phyloP scores from a whole-genome alignment of 1,284 basidiomycete species.

The Exobasidium rhododendri region DNA sequence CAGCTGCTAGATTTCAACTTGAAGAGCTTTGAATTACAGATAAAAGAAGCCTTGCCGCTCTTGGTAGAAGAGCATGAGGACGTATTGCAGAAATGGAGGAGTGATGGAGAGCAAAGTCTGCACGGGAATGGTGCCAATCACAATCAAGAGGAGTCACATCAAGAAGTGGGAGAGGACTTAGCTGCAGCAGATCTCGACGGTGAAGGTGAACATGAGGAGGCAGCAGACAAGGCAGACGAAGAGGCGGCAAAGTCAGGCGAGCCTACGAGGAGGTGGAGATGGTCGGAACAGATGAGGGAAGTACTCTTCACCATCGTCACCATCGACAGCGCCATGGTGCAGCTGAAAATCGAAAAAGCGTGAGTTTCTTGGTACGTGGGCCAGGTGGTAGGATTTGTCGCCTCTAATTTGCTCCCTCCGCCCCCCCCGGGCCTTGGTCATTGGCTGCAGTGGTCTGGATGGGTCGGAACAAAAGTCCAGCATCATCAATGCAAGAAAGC shows the following conservation, averaged over 20 bases:
- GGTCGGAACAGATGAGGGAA: conserved; percentile 49
- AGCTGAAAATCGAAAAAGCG: conserved; percentile 48
- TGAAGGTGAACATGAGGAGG: not conserved
- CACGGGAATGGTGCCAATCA: not conserved
- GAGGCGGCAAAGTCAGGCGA: conserved; percentile 8
- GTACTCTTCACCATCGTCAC: conserved; percentile 45
- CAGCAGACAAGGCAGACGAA: conserved; percentile 3
- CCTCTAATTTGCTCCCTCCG: conserved; percentile 4
- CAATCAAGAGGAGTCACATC: not conserved
- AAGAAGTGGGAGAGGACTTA: not conserved
- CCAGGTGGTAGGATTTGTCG: not conserved
- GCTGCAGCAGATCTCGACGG: conserved; percentile 6
- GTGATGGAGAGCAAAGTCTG: not conserved
- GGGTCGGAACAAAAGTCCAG: conserved; percentile 40
- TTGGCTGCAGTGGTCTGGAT: conserved; percentile 31
- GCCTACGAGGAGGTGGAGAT: conserved; percentile 43
- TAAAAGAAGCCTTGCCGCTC: conserved; percentile 6
- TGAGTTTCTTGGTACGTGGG: conserved; percentile 17
- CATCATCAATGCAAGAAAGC: conserved; percentile 49
- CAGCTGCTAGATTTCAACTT: conserved; percentile 45
- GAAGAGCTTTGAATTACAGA: conserved; percentile 34
- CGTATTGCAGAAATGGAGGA: conserved; percentile 8
- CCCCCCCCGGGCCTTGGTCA: not conserved
- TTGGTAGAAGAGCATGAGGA: conserved; percentile 33
- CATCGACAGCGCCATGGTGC: conserved; percentile 50